Evolutionary conservation across 345 rosid species (phyloP).

Genomic region (Stellera chamaejasme): DNA sequence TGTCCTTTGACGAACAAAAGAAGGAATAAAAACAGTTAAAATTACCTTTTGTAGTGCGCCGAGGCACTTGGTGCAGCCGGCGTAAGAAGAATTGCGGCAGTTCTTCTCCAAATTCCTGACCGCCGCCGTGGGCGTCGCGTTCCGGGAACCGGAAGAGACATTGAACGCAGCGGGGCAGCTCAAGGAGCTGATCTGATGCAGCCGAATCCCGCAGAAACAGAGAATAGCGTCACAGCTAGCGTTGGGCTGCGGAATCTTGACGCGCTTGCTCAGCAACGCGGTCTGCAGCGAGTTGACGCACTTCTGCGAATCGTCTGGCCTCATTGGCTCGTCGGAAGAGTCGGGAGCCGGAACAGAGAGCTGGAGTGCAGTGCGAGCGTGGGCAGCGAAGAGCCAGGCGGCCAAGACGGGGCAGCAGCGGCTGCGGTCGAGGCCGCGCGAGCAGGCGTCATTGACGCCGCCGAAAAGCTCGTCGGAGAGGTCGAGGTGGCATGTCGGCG

Average conservation of each 20-base stretch:
- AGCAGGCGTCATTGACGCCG: conserved; percentile 86
- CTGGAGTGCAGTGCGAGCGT: conserved; percentile 79
- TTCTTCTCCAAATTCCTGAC: conserved; percentile 81
- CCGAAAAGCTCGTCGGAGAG: conserved; percentile 95
- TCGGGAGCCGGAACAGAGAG: conserved; percentile 46
- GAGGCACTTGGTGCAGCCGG: conserved; percentile 95
- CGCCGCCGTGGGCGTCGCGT: conserved; percentile 88
- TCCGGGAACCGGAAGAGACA: conserved; percentile 48
- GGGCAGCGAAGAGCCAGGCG: conserved; percentile 98
- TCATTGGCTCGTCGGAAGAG: conserved; percentile 67
- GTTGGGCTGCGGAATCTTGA: conserved; percentile 79
- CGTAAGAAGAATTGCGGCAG: conserved; percentile 78
- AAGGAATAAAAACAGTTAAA: background rate
- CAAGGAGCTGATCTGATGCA: conserved; percentile 88
- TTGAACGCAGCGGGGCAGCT: conserved; percentile 96
- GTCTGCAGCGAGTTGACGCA: conserved; percentile 86
- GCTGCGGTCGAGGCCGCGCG: conserved; percentile 77
- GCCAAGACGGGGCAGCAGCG: conserved; percentile 95
- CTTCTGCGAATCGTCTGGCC: conserved; percentile 93
- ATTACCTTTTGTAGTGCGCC: conserved; percentile 89
- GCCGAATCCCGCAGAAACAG: conserved; percentile 94
- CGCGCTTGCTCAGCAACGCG: conserved; percentile 65
- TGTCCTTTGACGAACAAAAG: too few species aligned
- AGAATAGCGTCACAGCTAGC: conserved; percentile 77
- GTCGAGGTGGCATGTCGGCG: conserved; percentile 76